Evolutionary conservation across 2,329 filamentous ascomycete genomes (phyloP), one percentile per base, ranked within the genome.

Genomic region (Calonectria crousiana): DNA sequence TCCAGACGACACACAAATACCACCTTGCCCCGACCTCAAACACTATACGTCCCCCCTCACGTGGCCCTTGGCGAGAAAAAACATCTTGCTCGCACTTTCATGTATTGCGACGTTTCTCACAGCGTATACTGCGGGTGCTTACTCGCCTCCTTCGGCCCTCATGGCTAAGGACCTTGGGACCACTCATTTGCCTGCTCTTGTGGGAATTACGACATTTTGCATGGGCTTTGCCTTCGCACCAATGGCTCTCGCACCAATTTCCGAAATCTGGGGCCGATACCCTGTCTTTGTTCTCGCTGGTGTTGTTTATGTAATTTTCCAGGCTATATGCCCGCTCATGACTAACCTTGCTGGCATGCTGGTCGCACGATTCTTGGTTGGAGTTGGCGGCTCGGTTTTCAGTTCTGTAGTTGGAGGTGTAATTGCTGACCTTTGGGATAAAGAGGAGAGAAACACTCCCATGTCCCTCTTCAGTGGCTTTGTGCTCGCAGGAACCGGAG

Each of bases 401-500:
- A 95, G 93, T 56, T 97, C 95, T 28, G 96, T 98, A 89, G 93
- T 98, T 0, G 96, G 96, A n/a, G 96, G 96, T 4, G 94, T 98
- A 5, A 93, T 98, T 51, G 93, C 94, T 66, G 96, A 98, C 81
- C 90, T 98, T 73, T 98, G 95, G 86, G 91, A 93, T 62, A 92
- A 94, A 13, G 87, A 94, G 73, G 92, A 94, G 56, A 89, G 96
- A 41, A 98, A 98, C 79, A 95, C 93, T 0, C 94, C 96, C 0
- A 98, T 98, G 96, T 93, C 95, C 0, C 82, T 98, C 0, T 98
- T 98, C 83, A 94, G 93, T n/a, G 95, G 93, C 0, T 88, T 89
- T 4, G 95, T 95, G 0, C 86, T 98, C 0, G 89, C 93, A 13
- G 96, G 95, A 0, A 97, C 95, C 0, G 95, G 95, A 0, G 85